A percentile compares a stretch with the other conserved stretches of the same genome.
Evolutionary conservation across 139 green algal genomes (phyloP).

Genomic region (Closterium sp.): DNA sequence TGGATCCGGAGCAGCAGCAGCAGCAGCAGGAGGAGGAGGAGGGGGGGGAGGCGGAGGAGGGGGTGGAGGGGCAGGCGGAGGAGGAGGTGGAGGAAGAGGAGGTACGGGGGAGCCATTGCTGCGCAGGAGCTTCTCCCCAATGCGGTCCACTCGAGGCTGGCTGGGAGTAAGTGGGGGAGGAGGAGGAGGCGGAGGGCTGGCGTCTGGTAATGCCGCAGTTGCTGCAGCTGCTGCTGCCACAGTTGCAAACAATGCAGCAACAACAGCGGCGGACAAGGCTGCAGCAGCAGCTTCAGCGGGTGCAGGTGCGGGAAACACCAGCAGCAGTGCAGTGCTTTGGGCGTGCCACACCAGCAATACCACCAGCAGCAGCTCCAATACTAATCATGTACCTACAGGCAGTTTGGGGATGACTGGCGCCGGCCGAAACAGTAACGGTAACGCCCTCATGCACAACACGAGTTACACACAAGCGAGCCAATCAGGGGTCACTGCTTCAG

Average conservation of each 20-base stretch:
- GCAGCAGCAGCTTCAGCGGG: not conserved
- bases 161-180: not conserved
- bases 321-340: not conserved
- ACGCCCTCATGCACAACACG: not conserved
- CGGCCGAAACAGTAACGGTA: not conserved
- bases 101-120: not conserved
- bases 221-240: not conserved
- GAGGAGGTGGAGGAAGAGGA: not conserved
- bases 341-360: not conserved
- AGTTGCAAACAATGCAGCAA: not conserved
- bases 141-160: not conserved
- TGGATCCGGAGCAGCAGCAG: not conserved
- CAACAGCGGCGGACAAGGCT: not conserved
- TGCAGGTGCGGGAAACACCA: not conserved
- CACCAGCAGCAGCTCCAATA: not conserved
- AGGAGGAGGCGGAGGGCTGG: not conserved
- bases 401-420: not conserved
- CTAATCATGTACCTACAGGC: too few relatives aligned
- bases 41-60: too few relatives aligned
- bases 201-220: not conserved
- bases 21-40: not conserved
- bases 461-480: not conserved
- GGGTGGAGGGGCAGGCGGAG: not conserved
- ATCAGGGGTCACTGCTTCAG: not conserved
- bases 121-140: not conserved